A percentile compares a stretch with the other conserved stretches of the same genome.
Evolutionary conservation across 2,329 filamentous ascomycete genomes (phyloP).

Genomic region (Neocatenulostroma microsporum): DNA sequence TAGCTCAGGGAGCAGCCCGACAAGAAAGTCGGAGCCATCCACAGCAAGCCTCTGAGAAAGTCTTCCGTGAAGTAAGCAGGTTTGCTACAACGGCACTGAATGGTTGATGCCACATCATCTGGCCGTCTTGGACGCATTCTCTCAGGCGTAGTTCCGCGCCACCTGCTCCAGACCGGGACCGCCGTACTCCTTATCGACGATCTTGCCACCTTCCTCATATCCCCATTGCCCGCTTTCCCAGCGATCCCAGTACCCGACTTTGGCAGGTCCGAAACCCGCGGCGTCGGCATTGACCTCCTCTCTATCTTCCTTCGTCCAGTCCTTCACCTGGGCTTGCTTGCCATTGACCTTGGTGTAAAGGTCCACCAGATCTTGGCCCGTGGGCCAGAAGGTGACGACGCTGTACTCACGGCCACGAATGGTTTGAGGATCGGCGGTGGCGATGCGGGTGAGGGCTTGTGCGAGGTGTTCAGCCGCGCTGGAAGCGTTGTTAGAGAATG

Average conservation of each 20-base stretch:
- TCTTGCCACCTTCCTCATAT: constrained; percentile 5
- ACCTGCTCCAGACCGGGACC: constrained; percentile 6
- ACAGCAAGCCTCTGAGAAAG: too few species aligned
- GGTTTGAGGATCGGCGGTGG: constrained; percentile 4
- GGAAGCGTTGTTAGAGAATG: too few species aligned
- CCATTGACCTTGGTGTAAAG: constrained; percentile 10
- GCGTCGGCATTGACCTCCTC: constrained; percentile 4
- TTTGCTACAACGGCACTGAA: too few species aligned
- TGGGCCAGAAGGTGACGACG: constrained; percentile 9
- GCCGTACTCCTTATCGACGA: background rate
- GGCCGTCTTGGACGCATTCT: too few species aligned
- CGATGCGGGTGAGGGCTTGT: constrained; percentile 3
- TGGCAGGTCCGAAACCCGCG: constrained; percentile 6
- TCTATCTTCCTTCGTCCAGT: constrained; percentile 3
- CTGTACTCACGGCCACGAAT: constrained; percentile 7
- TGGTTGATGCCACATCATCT: too few species aligned
- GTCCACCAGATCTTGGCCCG: constrained; percentile 7
- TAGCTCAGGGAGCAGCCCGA: too few species aligned
- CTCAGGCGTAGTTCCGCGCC: too few species aligned
- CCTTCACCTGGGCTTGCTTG: constrained; percentile 5
- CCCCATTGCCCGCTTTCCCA: constrained; percentile 3
- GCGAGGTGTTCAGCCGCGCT: constrained; percentile 6
- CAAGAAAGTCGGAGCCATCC: too few species aligned
- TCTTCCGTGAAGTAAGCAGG: too few species aligned
- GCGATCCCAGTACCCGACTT: constrained; percentile 7